Base-by-base conservation (phyloP, 2,329 filamentous ascomycete genomes). In the Penicillium sp. region DNA sequence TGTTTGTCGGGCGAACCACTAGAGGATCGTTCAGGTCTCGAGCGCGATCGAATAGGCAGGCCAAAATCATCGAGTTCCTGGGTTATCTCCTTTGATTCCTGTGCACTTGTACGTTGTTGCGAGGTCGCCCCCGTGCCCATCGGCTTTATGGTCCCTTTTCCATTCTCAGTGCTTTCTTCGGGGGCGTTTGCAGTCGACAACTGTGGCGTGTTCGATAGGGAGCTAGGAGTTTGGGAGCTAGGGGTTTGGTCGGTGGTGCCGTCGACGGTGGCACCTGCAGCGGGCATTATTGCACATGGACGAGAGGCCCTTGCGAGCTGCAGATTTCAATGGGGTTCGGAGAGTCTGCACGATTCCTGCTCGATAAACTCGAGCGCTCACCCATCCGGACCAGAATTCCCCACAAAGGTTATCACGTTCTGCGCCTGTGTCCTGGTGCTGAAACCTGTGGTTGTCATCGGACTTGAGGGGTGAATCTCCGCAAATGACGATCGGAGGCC, bases 61-160 rank as follows among this genome's bases (percentile, higher is more conserved):
- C 70, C 70, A 54, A 72, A 72, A 40, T 72, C 70, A 42, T 72
- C 70, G 25, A 70, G 41, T 23, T 63, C 63, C 40, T 54, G 48
- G 24, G 52, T 45, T 35, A 25, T 40, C 6, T 52, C 43, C 15
- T 39, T 41, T 5, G 45, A 37, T 20, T 51, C 46, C 44, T 47
- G 46, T 8, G 7, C 44, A 33, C 27, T 43, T 25, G 44, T 20
- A n/a, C 43, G 45, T 10, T 44, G 20, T 6, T 39, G 39, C 15
- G 50, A 32, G 38, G 40, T 47, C 12, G 51, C n/a, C 7, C 10
- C 39, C 9, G 44, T 37, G 5, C 39, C 49, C 27, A 28, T 9
- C 27, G 53, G 42, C n/a, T 46, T 54, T 38, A 49, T 46, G 25
- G 50, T 48, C 27, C 59, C 56, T 42, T 60, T 58, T 24, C 50